Evolutionary conservation across 208 protist species (phyloP).

Genomic region (Trypanosoma rangeli): DNA sequence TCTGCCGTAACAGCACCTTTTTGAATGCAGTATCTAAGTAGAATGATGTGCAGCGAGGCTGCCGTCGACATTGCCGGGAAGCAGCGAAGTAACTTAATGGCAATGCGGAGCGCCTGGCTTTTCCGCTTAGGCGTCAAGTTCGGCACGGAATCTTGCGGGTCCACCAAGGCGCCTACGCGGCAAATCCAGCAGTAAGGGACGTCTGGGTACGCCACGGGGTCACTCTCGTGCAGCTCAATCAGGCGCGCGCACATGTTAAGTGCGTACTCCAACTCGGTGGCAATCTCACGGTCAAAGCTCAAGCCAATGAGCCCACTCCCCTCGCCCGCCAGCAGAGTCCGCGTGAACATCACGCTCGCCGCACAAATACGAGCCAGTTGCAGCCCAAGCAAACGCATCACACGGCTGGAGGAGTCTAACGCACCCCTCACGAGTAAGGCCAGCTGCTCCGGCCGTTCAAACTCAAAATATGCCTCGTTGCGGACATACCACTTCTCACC

Average conservation of each 20-base stretch:
- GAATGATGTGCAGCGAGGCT: conserved; percentile 47
- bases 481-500: conserved; percentile 69
- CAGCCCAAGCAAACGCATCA: conserved; percentile 80
- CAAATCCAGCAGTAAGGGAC: conserved; percentile 86
- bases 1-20: conserved; percentile 55
- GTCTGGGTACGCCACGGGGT: conserved; percentile 47
- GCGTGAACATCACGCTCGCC: conserved; percentile 50
- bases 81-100: conserved; percentile 44
- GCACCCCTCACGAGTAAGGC: conserved; percentile 39
- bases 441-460: conserved; percentile 46
- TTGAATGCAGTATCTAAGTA: conserved; percentile 67
- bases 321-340: conserved; percentile 26
- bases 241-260: conserved; percentile 62
- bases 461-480: conserved; percentile 58
- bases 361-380: conserved; percentile 54
- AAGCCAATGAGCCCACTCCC: conserved; percentile 56
- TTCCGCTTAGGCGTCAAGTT: conserved; percentile 56
- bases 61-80: conserved; percentile 35
- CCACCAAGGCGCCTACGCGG: conserved; percentile 65
- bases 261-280: conserved; percentile 62
- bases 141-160: conserved; percentile 41
- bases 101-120: conserved; percentile 54
- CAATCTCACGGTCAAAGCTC: conserved; percentile 73
- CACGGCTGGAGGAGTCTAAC: conserved; percentile 68
- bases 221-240: conserved; percentile 42